Evolutionary conservation across 345 rosid species (phyloP).

Genomic region (Anacardium occidentale): DNA sequence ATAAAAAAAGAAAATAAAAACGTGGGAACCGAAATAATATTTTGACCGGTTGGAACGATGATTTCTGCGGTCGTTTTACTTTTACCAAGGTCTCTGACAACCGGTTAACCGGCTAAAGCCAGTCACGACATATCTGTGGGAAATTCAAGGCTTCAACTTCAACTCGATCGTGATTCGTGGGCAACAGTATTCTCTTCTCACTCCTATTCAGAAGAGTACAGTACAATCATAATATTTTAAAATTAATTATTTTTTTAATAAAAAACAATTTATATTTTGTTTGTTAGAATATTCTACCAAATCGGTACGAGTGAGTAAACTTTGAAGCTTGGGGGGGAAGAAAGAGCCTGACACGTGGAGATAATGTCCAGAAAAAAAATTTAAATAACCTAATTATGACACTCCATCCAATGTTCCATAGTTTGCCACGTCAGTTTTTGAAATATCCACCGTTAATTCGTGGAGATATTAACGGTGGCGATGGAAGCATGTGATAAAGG

Average conservation of each 20-base stretch:
- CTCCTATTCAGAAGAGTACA: conserved; percentile 19
- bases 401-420: conserved; percentile 35
- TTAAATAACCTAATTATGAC: conserved; percentile 18
- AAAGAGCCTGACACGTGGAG: conserved; percentile 66
- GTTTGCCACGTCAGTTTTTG: conserved; percentile 56
- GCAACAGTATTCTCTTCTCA: conserved; percentile 46
- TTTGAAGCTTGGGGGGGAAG: conserved; percentile 47
- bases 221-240: conserved; percentile 17
- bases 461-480: conserved; percentile 41
- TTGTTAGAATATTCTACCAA: conserved; percentile 29
- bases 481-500: conserved; percentile 33
- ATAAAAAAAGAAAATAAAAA: conserved; percentile 26
- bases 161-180: conserved; percentile 59
- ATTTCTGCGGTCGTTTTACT: conserved; percentile 50
- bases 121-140: conserved; percentile 48
- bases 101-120: conserved; percentile 49
- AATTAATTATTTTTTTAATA: background rate
- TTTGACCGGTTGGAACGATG: conserved; percentile 62
- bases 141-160: conserved; percentile 28
- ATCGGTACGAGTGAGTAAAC: conserved; percentile 39
- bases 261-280: conserved; percentile 9
- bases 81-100: conserved; percentile 47
- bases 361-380: conserved; percentile 23
- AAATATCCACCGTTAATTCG: conserved; percentile 39
- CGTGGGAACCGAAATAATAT: conserved; percentile 49